Evolutionary conservation across 148 eudicot species (phyloP), one percentile per base, ranked within the genome.

Genomic region (Arctostaphylos glauca): DNA sequence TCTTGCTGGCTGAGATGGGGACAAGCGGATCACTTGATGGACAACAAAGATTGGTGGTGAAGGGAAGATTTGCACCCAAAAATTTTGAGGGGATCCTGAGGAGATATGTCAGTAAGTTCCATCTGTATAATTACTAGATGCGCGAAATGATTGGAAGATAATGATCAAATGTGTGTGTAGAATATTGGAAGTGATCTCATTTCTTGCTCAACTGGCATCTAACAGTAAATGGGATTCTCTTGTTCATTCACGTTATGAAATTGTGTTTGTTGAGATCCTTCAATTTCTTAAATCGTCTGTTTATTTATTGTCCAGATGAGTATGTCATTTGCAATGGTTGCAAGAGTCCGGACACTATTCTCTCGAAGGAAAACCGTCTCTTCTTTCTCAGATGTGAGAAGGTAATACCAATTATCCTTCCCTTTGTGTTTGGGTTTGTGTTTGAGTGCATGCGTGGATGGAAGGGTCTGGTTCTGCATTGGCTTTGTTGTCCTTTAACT

Each of bases 11-110:
- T 71, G 98, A 96, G 87, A 86, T 96, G 97, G 99, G 98, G 78
- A 96, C 99, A 64, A 96, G 93, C 86, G 99, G 99, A 58, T 96
- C 99, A 55, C 90, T 96, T 81, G 99, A 96, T 89, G 99, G 99
- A 68, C 98, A 93, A 74, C 97, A 95, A 72, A 85, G 95, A 76
- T 86, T 95, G 82, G 97, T 93, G 31, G 88, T 95, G n/a, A 95
- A 95, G 82, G 98, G 98, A 76, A 92, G 97, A 85, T 95, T 95
- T 93, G 97, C 97, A 46, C 98, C 97, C 10, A 95, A 95, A 88
- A 93, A 93, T 87, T 93, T 95, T 85, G 97, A 95, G 81, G 97
- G 98, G 52, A 96, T 96, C 76, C 79, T 96, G 81, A 86, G 99
- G 77, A 90, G 98, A 85, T 96, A 96, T 85, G 88, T 93, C 82